These are phyloP conservation scores for Linnemannia hyalina DNA, from an alignment of 192 early-diverging fungal species.

Conservation along the genomic window DNA sequence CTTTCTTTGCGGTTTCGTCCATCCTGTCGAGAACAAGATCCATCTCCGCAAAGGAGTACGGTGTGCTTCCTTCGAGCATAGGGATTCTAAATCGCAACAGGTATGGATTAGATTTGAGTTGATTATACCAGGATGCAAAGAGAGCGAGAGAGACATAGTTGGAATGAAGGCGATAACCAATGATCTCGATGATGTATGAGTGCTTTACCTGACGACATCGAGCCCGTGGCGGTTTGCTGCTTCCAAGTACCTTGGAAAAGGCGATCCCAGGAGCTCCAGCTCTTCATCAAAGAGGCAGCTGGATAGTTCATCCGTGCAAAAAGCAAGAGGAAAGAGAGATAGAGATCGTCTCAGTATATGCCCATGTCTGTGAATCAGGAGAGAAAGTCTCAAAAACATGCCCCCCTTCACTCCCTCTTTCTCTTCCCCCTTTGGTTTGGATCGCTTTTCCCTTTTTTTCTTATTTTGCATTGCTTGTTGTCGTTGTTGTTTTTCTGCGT, in stretches of 20 bases:
- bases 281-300: slow-evolving; percentile 78
- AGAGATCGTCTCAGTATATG: neutral
- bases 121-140: neutral
- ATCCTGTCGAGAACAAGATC: slow-evolving; percentile 66
- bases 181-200: no score
- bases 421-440: neutral
- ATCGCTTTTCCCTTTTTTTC: neutral
- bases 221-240: slow-evolving; percentile 66
- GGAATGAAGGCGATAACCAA: neutral
- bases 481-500: neutral
- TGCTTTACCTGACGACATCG: slow-evolving; percentile 65
- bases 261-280: slow-evolving; percentile 74
- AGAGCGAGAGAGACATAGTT: neutral
- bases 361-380: neutral
- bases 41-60: slow-evolving; percentile 69
- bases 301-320: slow-evolving; percentile 21
- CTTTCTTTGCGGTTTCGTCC: slow-evolving; percentile 58
- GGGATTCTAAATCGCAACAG: slow-evolving; percentile 61
- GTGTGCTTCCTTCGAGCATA: slow-evolving; percentile 77
- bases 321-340: slow-evolving; percentile 9
- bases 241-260: slow-evolving; percentile 69
- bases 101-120: neutral
- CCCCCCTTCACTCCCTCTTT: neutral
- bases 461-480: neutral
- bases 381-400: neutral